Base-by-base conservation (phyloP, 176 grass and related monocot genomes). In the Juncus inflexus region DNA sequence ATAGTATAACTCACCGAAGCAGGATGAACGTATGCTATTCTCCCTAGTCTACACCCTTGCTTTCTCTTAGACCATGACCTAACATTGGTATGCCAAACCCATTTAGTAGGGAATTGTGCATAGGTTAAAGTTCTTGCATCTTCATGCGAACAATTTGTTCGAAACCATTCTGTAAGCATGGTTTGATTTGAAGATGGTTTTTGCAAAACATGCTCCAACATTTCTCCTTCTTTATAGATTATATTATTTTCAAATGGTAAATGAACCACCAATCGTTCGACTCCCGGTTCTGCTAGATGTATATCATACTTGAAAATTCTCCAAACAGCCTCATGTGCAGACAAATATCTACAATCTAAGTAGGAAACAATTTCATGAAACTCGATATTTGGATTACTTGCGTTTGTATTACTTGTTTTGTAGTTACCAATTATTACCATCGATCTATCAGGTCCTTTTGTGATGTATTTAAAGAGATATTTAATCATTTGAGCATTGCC, bases 321-420 rank as follows among this genome's bases (percentile, higher is more conserved):
- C 70, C 82, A 80, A 38, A 42, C 40, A 8, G 76, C 62, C 49
- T 84, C 76, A 42, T 8, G 55, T 63, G 75, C 14, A 14, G 76
- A 54, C 14, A 28, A 28, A 28, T 28, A 28, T 28, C 19, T 28
- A 28, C 19, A 28, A 28, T 28, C 19, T 28, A 28, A 84, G 13
- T 84, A 84, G 5, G 36, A 41, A 35, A 64, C 69, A n/a, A 84
- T 64, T 51, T 84, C 70, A 54, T 84, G 63, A 5, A 45, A 5
- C 2, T 0, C 36, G 7, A n/a, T 37, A 2, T 50, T 35, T 28
- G 19, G 19, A 28, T 28, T 28, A 3, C 7, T 2, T 2, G 3
- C 12, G 3, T 74, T 13, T 6, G 2, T 5, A 42, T 40, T 35
- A 3, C 19, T 28, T 28, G 19, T 1, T 14, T 42, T 47, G 15